Percentiles rank a stretch among this genome's conserved stretches.
These are phyloP conservation scores for Talaromyces sp. DNA, from an alignment of 2,329 filamentous ascomycete genomes.

Conservation along the genomic window DNA sequence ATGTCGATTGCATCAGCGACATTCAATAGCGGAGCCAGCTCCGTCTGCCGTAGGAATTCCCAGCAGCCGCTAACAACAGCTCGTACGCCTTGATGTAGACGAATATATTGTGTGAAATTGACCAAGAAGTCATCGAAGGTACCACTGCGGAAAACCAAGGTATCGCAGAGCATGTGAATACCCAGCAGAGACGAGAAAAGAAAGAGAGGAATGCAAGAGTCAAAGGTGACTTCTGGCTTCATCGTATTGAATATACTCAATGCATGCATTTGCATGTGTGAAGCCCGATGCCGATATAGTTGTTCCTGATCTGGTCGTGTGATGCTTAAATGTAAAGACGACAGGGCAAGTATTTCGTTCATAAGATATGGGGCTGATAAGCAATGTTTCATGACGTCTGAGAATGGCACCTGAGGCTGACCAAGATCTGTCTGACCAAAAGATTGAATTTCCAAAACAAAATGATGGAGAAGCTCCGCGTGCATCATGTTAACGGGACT, in stretches of 20 bases:
- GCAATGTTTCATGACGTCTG: conserved; percentile 7
- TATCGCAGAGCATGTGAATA: conserved; percentile 17
- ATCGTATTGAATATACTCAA: conserved; percentile 18
- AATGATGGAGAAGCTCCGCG: conserved; percentile 33
- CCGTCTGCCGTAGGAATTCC: conserved; percentile 5
- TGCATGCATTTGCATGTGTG: conserved; percentile 39
- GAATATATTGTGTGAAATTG: conserved; percentile 12
- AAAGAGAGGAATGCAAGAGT: conserved; percentile 15
- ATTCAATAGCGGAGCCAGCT: conserved; percentile 1
- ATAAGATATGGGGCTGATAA: conserved; percentile 47
- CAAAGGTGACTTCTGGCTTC: not conserved
- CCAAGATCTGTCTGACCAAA: not conserved
- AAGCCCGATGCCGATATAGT: conserved; percentile 32
- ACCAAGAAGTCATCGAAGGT: conserved; percentile 14
- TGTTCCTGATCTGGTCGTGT: conserved; percentile 40
- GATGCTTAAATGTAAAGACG: conserved; percentile 48
- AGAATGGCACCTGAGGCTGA: not conserved
- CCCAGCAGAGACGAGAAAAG: conserved; percentile 20
- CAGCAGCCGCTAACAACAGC: conserved; percentile 6
- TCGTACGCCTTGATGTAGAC: conserved; percentile 15
- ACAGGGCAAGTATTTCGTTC: conserved; percentile 52
- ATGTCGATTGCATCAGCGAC: not conserved
- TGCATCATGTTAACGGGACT: conserved; percentile 32
- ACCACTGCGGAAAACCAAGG: conserved; percentile 6
- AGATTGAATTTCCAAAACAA: conserved; percentile 18